Percentiles rank a stretch among this genome's conserved stretches.
These are phyloP conservation scores for Buxus sempervirens DNA, from an alignment of 164 flowering plant genomes.

Conservation along the genomic window DNA sequence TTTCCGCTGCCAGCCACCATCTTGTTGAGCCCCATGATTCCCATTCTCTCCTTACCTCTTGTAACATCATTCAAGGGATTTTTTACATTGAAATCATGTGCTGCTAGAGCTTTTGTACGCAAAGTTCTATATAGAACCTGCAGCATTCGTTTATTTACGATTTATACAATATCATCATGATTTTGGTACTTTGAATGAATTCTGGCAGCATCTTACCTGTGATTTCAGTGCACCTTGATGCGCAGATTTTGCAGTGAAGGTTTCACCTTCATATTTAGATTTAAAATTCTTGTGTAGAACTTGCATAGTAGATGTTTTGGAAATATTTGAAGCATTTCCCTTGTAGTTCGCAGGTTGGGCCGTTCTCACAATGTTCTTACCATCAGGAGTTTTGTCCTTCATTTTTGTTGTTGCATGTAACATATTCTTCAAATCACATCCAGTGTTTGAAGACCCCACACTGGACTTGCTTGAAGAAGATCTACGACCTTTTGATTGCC, in stretches of 20 bases:
- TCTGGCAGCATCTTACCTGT: conserved; percentile 35
- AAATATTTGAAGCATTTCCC: conserved; percentile 13
- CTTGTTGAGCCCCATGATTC: not conserved
- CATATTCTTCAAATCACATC: conserved; percentile 14
- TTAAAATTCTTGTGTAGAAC: conserved; percentile 9
- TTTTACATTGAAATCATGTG: conserved; percentile 16
- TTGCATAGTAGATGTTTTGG: conserved; percentile 17
- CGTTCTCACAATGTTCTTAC: conserved; percentile 21
- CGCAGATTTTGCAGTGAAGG: conserved; percentile 12
- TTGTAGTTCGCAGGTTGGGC: conserved; percentile 19
- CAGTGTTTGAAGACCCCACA: conserved; percentile 45
- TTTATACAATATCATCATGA: not conserved
- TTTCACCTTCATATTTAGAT: conserved; percentile 11
- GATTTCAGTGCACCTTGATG: conserved; percentile 26
- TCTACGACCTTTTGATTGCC: conserved; percentile 27
- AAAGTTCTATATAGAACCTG: conserved; percentile 24
- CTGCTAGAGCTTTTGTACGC: conserved; percentile 22
- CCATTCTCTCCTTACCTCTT: conserved; percentile 17
- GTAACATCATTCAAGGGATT: conserved; percentile 12
- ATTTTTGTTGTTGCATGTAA: conserved; percentile 3
- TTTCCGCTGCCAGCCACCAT: conserved; percentile 22
- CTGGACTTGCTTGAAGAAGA: conserved; percentile 58
- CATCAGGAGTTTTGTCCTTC: conserved; percentile 28
- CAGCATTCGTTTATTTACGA: conserved; percentile 11
- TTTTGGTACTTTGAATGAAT: not conserved